Evolutionary conservation across 768 basidiomycete genomes (phyloP).

Genomic region (Rhodotorula toruloides): DNA sequence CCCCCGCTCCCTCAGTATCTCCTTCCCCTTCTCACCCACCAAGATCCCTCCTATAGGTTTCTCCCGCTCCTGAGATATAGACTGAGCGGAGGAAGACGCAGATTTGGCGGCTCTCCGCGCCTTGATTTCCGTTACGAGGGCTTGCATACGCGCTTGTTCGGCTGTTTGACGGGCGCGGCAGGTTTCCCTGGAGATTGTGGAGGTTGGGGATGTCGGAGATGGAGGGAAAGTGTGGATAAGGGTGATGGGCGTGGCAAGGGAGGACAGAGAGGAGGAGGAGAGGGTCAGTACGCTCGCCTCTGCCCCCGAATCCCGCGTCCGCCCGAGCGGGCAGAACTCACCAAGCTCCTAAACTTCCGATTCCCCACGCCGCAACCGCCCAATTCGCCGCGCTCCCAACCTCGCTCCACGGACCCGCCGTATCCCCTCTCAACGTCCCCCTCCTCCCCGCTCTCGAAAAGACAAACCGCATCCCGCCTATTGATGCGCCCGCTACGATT

Average conservation of each 20-base stretch:
- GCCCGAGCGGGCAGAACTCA: not conserved
- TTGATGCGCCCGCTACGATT: slow-evolving; percentile 32
- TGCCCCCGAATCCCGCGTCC: not conserved
- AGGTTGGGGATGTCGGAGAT: accelerated
- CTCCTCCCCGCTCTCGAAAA: slow-evolving; percentile 14
- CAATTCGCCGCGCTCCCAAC: slow-evolving; percentile 28
- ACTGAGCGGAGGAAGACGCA: not conserved
- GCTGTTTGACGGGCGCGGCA: slow-evolving; percentile 27
- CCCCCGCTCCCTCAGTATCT: slow-evolving; percentile 14
- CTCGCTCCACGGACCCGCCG: slow-evolving; percentile 9
- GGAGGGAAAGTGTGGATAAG: not conserved
- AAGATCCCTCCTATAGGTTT: slow-evolving; percentile 10
- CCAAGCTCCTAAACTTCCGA: slow-evolving; percentile 34
- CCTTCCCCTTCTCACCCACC: slow-evolving; percentile 20
- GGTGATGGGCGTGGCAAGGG: not conserved
- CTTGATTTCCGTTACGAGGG: slow-evolving; percentile 34
- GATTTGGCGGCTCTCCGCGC: slow-evolving; percentile 11
- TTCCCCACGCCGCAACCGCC: slow-evolving; percentile 37
- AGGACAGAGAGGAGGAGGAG: not conserved
- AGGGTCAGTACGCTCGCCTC: not conserved
- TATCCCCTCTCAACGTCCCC: slow-evolving; percentile 3
- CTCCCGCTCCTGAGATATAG: too few species aligned
- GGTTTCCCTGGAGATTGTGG: slow-evolving; percentile 15
- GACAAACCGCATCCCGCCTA: slow-evolving; percentile 35
- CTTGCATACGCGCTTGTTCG: slow-evolving; percentile 31